phyloP scores from a whole-genome alignment of 2,329 filamentous ascomycete species.

The Paraconiothyrium sp. region DNA sequence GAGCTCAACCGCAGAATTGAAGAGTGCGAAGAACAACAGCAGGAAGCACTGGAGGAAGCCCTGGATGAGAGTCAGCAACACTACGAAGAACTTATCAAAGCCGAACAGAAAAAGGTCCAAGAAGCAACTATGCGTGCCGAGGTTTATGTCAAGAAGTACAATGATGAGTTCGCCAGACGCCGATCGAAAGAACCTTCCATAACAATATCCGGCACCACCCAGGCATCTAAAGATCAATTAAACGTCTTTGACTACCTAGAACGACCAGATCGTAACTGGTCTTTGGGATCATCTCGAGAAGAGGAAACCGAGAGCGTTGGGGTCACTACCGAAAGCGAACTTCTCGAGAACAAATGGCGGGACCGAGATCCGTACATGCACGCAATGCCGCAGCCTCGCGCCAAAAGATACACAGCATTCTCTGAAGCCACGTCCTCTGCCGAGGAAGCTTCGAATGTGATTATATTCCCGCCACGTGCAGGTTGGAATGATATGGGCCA shows the following conservation, averaged over 20 bases:
- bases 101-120: constrained; percentile 4
- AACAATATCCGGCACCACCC: background rate
- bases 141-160: constrained; percentile 3
- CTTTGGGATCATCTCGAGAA: background rate
- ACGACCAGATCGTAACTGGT: background rate
- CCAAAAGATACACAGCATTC: background rate
- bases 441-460: constrained; percentile 10
- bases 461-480: constrained; percentile 14
- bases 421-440: background rate
- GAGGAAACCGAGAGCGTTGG: background rate
- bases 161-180: background rate
- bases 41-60: constrained; percentile 2
- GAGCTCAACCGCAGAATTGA: background rate
- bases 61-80: background rate
- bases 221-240: background rate
- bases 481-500: constrained; percentile 11
- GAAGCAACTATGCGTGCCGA: constrained; percentile 9
- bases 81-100: background rate
- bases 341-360: constrained; percentile 1
- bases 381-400: background rate
- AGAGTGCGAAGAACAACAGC: constrained; percentile 5
- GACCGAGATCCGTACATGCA: constrained; percentile 3
- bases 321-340: background rate
- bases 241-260: constrained; percentile 5
- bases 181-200: background rate